Conservation (phyloP, 2,329 filamentous ascomycete genomes). For the Bipolaris bicolor region DNA sequence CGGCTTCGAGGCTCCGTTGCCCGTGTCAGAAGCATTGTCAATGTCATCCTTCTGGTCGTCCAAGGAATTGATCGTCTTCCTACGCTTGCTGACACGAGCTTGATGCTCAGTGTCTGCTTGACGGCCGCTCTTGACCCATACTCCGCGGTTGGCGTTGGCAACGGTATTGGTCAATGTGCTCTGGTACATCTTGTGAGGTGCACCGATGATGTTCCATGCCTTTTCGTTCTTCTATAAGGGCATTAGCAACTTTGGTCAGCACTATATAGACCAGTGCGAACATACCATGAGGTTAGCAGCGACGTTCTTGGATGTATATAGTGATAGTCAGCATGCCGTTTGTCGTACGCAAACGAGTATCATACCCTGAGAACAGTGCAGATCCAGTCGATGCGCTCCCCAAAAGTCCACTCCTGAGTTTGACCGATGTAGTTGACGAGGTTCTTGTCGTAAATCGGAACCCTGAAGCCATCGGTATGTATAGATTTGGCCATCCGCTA, state of each 20-base stretch:
- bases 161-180: conserved; percentile 14
- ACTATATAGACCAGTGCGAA: not conserved
- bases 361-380: conserved; percentile 15
- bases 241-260: not conserved
- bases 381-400: conserved; percentile 20
- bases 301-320: conserved; percentile 11
- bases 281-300: conserved; percentile 22
- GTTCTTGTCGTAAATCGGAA: conserved; percentile 16
- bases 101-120: conserved; percentile 9
- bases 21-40: not conserved
- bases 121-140: conserved; percentile 17
- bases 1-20: not conserved
- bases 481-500: conserved; percentile 12
- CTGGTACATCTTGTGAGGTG: conserved; percentile 21
- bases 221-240: conserved; percentile 18
- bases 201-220: conserved; percentile 15
- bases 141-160: conserved; percentile 15
- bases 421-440: conserved; percentile 18
- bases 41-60: not conserved
- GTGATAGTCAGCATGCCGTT: not conserved
- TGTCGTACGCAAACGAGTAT: not conserved
- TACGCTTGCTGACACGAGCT: conserved; percentile 1
- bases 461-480: conserved; percentile 16
- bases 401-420: conserved; percentile 19
- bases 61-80: not conserved